These are phyloP conservation scores for Hirsutella thompsonii DNA, from an alignment of 2,329 filamentous ascomycete genomes.

Conservation along the genomic window DNA sequence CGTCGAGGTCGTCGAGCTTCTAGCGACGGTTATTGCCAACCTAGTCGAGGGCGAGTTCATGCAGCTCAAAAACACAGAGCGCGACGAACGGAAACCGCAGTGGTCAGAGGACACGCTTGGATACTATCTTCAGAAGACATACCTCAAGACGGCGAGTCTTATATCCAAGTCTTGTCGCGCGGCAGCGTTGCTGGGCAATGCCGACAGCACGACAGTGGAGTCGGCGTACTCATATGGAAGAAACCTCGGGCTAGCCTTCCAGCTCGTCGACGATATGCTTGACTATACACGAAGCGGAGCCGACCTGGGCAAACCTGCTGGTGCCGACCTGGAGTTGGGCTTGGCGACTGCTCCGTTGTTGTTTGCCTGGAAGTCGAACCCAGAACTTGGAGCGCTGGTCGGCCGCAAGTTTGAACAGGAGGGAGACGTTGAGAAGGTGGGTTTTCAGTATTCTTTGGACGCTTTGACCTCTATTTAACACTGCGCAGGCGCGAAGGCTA, in stretches of 20 bases:
- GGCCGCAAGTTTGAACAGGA: constrained; percentile 77
- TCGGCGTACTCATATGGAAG: constrained; percentile 86
- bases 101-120: constrained; percentile 83
- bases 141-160: constrained; percentile 88
- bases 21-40: constrained; percentile 95
- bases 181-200: constrained; percentile 71
- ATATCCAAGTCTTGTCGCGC: constrained; percentile 95
- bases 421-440: constrained; percentile 75
- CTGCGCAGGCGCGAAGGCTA: constrained; percentile 63
- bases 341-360: constrained; percentile 86
- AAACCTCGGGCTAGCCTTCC: constrained; percentile 89
- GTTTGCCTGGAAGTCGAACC: constrained; percentile 88
- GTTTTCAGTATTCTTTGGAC: too few relatives aligned
- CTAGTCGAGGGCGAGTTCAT: constrained; percentile 98
- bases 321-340: constrained; percentile 85
- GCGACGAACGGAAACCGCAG: constrained; percentile 69
- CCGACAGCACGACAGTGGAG: constrained; percentile 68
- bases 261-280: constrained; percentile 94
- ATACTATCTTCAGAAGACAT: constrained; percentile 97
- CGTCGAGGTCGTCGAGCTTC: constrained; percentile 84
- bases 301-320: constrained; percentile 88
- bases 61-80: constrained; percentile 93
- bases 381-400: constrained; percentile 74
- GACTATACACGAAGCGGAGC: constrained; percentile 82
- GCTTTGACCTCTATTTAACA: too few relatives aligned